Evolutionary conservation across 768 basidiomycete genomes (phyloP).

Genomic region (Auriscalpium vulgare): DNA sequence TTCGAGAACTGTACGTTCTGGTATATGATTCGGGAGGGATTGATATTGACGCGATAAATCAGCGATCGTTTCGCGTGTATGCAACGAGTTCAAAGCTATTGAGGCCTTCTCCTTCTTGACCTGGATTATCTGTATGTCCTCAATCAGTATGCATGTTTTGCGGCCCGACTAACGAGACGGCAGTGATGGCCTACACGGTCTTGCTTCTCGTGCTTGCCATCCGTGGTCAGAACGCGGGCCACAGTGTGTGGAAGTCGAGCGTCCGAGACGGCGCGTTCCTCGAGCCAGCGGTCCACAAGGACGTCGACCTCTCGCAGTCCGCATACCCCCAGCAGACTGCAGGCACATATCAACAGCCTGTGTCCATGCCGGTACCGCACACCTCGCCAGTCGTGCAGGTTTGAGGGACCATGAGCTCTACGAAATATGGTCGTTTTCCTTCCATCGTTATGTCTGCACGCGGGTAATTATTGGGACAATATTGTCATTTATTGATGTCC

Average conservation of each 20-base stretch:
- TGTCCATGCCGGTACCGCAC: not conserved
- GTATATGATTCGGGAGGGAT: not conserved
- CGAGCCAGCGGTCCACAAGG: not conserved
- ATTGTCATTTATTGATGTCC: too few species aligned
- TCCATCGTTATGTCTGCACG: too few species aligned
- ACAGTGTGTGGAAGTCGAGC: conserved; percentile 24
- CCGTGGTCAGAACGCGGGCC: conserved; percentile 22
- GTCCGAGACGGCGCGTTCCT: conserved; percentile 24
- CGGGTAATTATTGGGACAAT: too few species aligned
- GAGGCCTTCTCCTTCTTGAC: conserved; percentile 29
- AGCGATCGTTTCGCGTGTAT: conserved; percentile 10
- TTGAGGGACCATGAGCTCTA: too few species aligned
- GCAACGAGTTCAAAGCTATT: conserved; percentile 24
- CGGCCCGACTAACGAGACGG: not conserved
- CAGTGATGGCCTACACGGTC: conserved; percentile 27
- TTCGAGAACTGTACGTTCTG: conserved; percentile 4
- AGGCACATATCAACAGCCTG: not conserved
- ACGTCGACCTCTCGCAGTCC: not conserved
- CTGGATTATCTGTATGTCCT: conserved; percentile 26
- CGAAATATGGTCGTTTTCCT: too few species aligned
- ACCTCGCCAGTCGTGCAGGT: not conserved
- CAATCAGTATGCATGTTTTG: not conserved
- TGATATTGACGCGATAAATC: conserved; percentile 1
- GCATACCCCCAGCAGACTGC: not conserved
- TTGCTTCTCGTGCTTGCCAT: conserved; percentile 20